A percentile compares a stretch with the other conserved stretches of the same genome.
phyloP scores from a whole-genome alignment of 495 filamentous ascomycete genomes.

The Xylaria intraflava region DNA sequence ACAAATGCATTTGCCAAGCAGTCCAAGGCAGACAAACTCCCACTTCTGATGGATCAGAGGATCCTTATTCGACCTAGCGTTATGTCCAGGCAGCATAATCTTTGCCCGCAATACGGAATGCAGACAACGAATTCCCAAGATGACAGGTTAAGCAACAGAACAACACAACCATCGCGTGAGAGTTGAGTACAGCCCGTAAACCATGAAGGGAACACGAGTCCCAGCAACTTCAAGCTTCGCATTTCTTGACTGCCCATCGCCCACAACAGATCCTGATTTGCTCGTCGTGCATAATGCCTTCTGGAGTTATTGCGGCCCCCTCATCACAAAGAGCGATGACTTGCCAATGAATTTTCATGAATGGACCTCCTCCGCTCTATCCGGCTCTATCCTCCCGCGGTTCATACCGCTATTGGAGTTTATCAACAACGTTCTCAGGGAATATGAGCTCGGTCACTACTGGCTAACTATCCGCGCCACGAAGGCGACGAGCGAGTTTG shows the following conservation, averaged over 20 bases:
- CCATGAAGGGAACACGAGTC: conserved; percentile 3
- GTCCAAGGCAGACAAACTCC: not conserved
- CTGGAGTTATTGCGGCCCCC: conserved; percentile 28
- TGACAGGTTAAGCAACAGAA: not conserved
- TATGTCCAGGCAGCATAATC: too few relatives aligned
- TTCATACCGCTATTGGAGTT: conserved; percentile 24
- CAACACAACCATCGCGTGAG: not conserved
- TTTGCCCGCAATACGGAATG: too few relatives aligned
- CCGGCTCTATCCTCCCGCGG: conserved; percentile 14
- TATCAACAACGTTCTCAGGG: conserved; percentile 17
- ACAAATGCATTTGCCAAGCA: not conserved
- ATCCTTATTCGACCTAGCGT: not conserved
- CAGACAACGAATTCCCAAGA: not conserved
- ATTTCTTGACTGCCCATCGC: conserved; percentile 15
- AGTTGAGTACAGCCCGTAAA: not conserved
- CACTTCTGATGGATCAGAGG: not conserved
- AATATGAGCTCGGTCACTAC: conserved; percentile 23
- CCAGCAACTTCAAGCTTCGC: conserved; percentile 15
- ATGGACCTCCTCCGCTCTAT: conserved; percentile 16
- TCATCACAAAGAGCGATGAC: conserved; percentile 11
- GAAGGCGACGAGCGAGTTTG: conserved; percentile 24
- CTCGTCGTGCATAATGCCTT: conserved; percentile 20
- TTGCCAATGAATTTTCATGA: conserved; percentile 21
- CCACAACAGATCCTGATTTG: conserved; percentile 1
- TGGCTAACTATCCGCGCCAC: conserved; percentile 32